phyloP scores from a whole-genome alignment of 768 basidiomycete species.

The Auricularia heimuer region DNA sequence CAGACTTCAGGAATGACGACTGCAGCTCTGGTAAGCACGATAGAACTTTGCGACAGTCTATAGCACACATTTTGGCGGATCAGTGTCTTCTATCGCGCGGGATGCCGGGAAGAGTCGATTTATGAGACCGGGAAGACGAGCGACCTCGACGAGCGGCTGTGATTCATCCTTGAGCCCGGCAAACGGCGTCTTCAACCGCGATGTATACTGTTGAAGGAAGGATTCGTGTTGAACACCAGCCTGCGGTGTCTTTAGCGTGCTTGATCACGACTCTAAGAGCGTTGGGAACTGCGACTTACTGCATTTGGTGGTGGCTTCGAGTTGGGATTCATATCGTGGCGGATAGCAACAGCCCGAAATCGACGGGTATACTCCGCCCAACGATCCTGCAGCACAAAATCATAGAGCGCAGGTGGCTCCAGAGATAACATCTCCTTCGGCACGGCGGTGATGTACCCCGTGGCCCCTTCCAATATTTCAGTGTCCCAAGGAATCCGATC shows the following conservation, averaged over 20 bases:
- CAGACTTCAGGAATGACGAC: constrained; percentile 82
- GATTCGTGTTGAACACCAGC: constrained; percentile 50
- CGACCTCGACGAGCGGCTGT: constrained; percentile 68
- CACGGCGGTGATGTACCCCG: constrained; percentile 43
- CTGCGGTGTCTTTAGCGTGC: constrained; percentile 26
- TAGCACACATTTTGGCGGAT: constrained; percentile 50
- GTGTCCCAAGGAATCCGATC: constrained; percentile 54
- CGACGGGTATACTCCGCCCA: constrained; percentile 67
- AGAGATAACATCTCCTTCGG: constrained; percentile 26
- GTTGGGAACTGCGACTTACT: constrained; percentile 31
- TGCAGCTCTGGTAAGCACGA: constrained; percentile 18
- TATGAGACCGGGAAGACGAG: constrained; percentile 35
- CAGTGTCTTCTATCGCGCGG: constrained; percentile 23
- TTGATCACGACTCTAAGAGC: constrained; percentile 3
- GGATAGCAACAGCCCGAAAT: constrained; percentile 45
- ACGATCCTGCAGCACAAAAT: constrained; percentile 68
- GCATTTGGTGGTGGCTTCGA: constrained; percentile 57
- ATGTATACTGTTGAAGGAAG: constrained; percentile 58
- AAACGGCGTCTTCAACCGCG: constrained; percentile 41
- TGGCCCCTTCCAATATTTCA: constrained; percentile 40
- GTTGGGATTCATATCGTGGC: constrained; percentile 61
- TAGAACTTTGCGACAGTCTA: too few species aligned
- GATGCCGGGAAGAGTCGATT: constrained; percentile 36
- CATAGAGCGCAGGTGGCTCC: constrained; percentile 37
- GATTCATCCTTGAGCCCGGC: constrained; percentile 47